Percentiles rank a stretch among this genome's conserved stretches.
Evolutionary conservation across 2,329 filamentous ascomycete species (phyloP).

Genomic region (Ceratocystis variospora): DNA sequence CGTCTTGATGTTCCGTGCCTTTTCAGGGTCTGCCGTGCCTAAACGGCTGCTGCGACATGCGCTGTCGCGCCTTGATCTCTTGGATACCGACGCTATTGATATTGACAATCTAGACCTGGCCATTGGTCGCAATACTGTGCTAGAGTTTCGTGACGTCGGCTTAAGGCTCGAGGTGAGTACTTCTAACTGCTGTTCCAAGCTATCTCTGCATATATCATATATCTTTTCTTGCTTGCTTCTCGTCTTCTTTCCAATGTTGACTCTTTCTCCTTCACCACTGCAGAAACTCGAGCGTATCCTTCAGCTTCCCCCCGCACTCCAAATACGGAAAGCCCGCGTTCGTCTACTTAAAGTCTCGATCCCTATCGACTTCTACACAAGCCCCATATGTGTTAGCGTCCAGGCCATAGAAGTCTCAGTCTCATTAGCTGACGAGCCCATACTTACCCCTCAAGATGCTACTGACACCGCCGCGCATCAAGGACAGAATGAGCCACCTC

Average conservation of each 20-base stretch:
- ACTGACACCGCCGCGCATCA: not conserved
- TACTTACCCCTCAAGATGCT: not conserved
- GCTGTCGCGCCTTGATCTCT: slow-evolving; percentile 65
- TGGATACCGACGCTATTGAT: slow-evolving; percentile 78
- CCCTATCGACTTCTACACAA: slow-evolving; percentile 76
- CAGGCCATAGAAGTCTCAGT: slow-evolving; percentile 65
- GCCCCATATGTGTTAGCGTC: slow-evolving; percentile 67
- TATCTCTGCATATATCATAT: not conserved
- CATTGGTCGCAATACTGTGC: slow-evolving; percentile 64
- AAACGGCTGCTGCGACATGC: slow-evolving; percentile 82
- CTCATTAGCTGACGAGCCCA: slow-evolving; percentile 30
- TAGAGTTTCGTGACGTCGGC: slow-evolving; percentile 79
- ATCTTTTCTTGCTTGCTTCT: not conserved
- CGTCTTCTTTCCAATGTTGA: not conserved
- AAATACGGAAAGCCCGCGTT: slow-evolving; percentile 60
- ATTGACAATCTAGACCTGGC: slow-evolving; percentile 74
- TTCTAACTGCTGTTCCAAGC: not conserved
- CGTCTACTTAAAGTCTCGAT: slow-evolving; percentile 66
- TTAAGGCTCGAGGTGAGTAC: slow-evolving; percentile 57
- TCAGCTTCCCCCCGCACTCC: slow-evolving; percentile 57
- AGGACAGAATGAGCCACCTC: slow-evolving; percentile 21
- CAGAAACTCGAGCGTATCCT: slow-evolving; percentile 69
- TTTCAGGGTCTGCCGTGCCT: slow-evolving; percentile 59
- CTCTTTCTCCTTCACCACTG: not conserved
- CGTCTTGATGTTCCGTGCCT: slow-evolving; percentile 48